Evolutionary conservation across 2,329 filamentous ascomycete species (phyloP), one percentile per base, ranked within the genome.

Genomic region (Phymatotrichopsis omnivora): DNA sequence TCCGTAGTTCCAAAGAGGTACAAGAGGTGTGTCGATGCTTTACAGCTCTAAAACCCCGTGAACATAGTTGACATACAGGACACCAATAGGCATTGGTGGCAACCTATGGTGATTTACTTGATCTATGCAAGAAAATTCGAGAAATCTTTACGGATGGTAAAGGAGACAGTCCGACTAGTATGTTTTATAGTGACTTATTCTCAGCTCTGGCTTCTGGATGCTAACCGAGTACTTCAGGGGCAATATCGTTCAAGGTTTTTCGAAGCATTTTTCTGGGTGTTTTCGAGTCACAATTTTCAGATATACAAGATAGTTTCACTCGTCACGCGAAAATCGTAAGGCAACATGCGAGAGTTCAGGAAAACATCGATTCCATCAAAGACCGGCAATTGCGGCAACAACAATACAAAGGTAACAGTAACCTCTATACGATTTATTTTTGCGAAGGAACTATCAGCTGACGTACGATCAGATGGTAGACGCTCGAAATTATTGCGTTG

Each of bases 211-310:
- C n/a, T n/a, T n/a, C n/a, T n/a, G n/a, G n/a, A n/a, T n/a, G n/a
- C n/a, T n/a, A n/a, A n/a, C n/a, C n/a, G n/a, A n/a, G n/a, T n/a
- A n/a, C n/a, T n/a, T n/a, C 20, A 38, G 33, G 45, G 31, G 34
- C 23, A 34, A 34, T 34, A 23, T 47, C 39, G 5, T 47, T 44
- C n/a, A 28, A 34, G 16, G 29, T 34, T 20, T 47, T 47, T 17
- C 30, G 37, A 7, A 31, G 45, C 35, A 29, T 38, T 10, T 32
- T 19, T 11, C 38, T 38, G 40, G 24, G 34, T 5, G 32, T 33
- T 11, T 47, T 43, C 32, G 39, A 38, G 17, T 20, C 19, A 24
- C 36, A 23, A 14, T 44, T 39, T 16, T n/a, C 2, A n/a, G 34
- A 22, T 8, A 33, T 38, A 42, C 22, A 44, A 38, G 17, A 16